Percentiles rank a stretch among this genome's conserved stretches.
Evolutionary conservation across 805 yeast species (phyloP).

Genomic region (Starmerella powellii): DNA sequence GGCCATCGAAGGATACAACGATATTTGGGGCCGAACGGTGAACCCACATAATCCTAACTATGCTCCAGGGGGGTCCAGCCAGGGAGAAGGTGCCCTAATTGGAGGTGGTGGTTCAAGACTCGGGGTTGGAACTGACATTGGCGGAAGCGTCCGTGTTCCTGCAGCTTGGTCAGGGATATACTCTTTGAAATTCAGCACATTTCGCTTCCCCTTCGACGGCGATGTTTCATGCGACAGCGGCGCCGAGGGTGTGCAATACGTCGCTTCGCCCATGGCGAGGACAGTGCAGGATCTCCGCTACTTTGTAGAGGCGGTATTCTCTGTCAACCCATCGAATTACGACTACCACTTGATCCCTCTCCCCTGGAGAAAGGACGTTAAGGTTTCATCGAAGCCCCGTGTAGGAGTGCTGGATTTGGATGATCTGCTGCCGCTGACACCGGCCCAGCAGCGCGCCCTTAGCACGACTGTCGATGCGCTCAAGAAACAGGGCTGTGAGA

Average conservation of each 20-base stretch:
- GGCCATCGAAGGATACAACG: conserved; percentile 46
- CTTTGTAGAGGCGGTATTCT: conserved; percentile 37
- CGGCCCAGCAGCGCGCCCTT: conserved; percentile 35
- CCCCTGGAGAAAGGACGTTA: conserved; percentile 38
- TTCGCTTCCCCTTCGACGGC: conserved; percentile 37
- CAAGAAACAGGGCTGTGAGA: conserved; percentile 37
- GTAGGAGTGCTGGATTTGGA: conserved; percentile 40
- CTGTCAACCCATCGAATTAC: conserved; percentile 43
- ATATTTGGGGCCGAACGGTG: conserved; percentile 39
- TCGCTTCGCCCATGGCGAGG: conserved; percentile 33
- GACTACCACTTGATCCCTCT: conserved; percentile 37
- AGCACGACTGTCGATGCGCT: conserved; percentile 33
- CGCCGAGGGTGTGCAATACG: conserved; percentile 32
- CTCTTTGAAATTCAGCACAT: conserved; percentile 40
- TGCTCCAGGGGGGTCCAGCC: conserved; percentile 44
- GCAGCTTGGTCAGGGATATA: conserved; percentile 43
- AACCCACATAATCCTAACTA: conserved; percentile 40
- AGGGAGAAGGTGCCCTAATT: conserved; percentile 42
- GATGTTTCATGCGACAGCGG: conserved; percentile 35
- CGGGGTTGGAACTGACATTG: conserved; percentile 47
- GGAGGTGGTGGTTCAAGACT: conserved; percentile 38
- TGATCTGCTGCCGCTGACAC: conserved; percentile 40
- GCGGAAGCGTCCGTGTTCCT: conserved; percentile 46
- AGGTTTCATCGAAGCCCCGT: conserved; percentile 33
- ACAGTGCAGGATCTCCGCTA: conserved; percentile 40